Conservation (phyloP, 2,329 filamentous ascomycete genomes). For the Eurotiales sp. region DNA sequence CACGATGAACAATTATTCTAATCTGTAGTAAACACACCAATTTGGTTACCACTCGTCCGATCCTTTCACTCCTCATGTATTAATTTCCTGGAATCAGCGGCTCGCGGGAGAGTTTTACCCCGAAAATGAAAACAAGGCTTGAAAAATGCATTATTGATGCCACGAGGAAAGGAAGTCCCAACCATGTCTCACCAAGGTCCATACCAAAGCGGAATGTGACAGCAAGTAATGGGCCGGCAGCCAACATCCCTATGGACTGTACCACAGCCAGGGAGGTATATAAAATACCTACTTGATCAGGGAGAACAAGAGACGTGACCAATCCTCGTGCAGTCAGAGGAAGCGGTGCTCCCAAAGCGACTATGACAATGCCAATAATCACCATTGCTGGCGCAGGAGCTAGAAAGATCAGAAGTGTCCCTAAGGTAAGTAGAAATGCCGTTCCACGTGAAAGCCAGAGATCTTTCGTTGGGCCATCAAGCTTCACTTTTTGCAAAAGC, state of each 20-base stretch:
- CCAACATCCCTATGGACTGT: neutral
- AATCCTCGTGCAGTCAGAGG: neutral
- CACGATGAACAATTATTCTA: no score
- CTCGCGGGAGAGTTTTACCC: neutral
- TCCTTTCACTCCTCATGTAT: no score
- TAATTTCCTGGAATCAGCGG: neutral
- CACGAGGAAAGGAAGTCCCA: constrained; percentile 1
- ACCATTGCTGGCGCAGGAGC: neutral
- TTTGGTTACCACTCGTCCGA: no score
- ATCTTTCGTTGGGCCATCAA: constrained; percentile 2
- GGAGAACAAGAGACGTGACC: constrained; percentile 4
- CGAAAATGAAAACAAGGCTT: neutral
- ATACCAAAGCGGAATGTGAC: constrained; percentile 7
- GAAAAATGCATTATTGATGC: neutral
- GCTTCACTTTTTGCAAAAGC: neutral
- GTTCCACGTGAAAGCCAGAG: constrained; percentile 11
- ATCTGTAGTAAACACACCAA: no score
- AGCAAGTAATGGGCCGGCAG: constrained; percentile 4
- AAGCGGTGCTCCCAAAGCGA: constrained; percentile 5
- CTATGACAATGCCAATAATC: constrained; percentile 1
- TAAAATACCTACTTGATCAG: neutral
- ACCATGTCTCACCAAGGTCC: constrained; percentile 2
- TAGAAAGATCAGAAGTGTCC: constrained; percentile 1
- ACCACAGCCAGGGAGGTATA: constrained; percentile 5
- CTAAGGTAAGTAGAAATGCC: neutral